Percentiles rank a stretch among this genome's conserved stretches.
Evolutionary conservation across 1,139 yeast genomes (phyloP).

Genomic region (Kodamaea alishanica): DNA sequence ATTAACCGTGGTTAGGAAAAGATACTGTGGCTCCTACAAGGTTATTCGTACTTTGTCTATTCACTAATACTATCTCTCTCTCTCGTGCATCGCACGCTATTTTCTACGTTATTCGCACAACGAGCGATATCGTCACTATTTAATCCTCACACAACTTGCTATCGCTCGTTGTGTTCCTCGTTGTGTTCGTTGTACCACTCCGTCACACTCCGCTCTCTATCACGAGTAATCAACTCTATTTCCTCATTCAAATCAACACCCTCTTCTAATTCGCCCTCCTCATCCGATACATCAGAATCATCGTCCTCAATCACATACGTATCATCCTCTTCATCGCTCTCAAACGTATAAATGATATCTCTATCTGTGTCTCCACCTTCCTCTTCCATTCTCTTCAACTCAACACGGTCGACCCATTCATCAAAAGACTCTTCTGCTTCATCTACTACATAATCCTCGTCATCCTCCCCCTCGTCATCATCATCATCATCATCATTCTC

Average conservation of each 20-base stretch:
- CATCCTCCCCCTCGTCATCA: conserved; percentile 21
- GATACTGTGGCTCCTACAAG: too few species aligned
- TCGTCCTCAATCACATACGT: conserved; percentile 21
- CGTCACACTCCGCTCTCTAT: conserved; percentile 2
- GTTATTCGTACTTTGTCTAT: too few species aligned
- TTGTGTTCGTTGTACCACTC: too few species aligned
- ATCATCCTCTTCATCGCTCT: conserved; percentile 25
- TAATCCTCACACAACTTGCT: too few species aligned
- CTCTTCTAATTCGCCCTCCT: conserved; percentile 15
- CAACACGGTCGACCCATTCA: conserved; percentile 23
- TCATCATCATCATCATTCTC: conserved; percentile 8
- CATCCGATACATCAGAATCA: conserved; percentile 8
- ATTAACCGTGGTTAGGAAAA: too few species aligned
- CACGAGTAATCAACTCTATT: conserved; percentile 6
- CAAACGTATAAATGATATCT: conserved; percentile 10
- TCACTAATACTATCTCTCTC: too few species aligned
- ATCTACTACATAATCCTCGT: conserved; percentile 8
- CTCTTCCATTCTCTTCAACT: conserved; percentile 16
- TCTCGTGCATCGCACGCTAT: too few species aligned
- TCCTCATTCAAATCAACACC: conserved; percentile 13
- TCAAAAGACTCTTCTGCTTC: conserved; percentile 19
- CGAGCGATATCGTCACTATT: too few species aligned
- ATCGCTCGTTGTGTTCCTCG: too few species aligned
- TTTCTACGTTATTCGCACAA: too few species aligned
- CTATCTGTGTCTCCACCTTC: conserved; percentile 11